Conservation (phyloP, 495 filamentous ascomycete species). For the Letharia columbiana region DNA sequence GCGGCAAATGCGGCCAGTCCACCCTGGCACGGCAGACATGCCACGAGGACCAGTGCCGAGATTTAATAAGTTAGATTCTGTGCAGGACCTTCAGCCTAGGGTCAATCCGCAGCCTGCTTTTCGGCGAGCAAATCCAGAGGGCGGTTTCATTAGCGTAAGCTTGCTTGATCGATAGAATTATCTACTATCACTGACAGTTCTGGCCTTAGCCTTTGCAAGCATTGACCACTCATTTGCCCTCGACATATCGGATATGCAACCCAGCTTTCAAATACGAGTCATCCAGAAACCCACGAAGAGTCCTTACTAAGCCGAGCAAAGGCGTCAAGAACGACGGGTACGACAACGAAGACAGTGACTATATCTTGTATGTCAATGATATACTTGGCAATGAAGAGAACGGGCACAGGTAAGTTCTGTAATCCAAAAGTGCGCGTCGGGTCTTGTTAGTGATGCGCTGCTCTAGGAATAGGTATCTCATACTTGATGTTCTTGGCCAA, state of each 20-base stretch:
- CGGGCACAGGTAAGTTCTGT: conserved; percentile 57
- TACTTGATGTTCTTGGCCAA: conserved; percentile 95
- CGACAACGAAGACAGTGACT: conserved; percentile 98
- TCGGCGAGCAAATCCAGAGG: conserved; percentile 89
- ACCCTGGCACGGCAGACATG: conserved; percentile 37
- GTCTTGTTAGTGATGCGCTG: not conserved
- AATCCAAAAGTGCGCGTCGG: not conserved
- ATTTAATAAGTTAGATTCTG: conserved; percentile 66
- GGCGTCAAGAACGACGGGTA: conserved; percentile 98
- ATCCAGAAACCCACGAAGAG: conserved; percentile 91
- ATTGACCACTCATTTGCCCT: conserved; percentile 82
- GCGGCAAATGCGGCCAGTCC: conserved; percentile 42
- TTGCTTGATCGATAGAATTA: conserved; percentile 10
- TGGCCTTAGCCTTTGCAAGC: conserved; percentile 78
- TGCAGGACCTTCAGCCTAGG: conserved; percentile 69
- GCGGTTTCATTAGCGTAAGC: conserved; percentile 95
- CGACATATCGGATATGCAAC: conserved; percentile 98
- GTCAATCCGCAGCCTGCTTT: conserved; percentile 83
- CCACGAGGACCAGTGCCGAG: conserved; percentile 74
- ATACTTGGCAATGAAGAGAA: conserved; percentile 97
- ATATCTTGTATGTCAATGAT: conserved; percentile 98
- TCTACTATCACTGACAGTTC: conserved; percentile 6
- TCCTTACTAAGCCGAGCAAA: conserved; percentile 99
- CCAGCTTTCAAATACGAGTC: conserved; percentile 98
- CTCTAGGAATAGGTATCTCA: conserved; percentile 79